Evolutionary conservation across 768 basidiomycete genomes (phyloP).

Genomic region (Phanerodontia chrysosporium): DNA sequence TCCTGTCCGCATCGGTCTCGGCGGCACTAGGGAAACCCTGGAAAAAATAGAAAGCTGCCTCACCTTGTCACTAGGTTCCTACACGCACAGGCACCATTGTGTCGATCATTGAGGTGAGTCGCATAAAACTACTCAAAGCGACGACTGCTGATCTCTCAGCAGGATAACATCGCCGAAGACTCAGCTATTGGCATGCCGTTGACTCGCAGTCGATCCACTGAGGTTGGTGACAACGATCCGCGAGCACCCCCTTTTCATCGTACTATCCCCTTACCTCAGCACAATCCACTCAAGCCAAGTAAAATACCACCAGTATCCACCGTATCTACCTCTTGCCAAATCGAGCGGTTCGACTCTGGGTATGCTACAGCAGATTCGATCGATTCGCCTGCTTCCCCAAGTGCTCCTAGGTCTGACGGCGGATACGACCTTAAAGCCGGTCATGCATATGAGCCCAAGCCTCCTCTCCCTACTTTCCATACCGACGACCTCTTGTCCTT

Average conservation of each 20-base stretch:
- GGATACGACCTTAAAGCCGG: background rate
- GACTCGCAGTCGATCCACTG: no score
- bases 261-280: background rate
- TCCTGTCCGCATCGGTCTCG: background rate
- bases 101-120: no score
- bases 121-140: no score
- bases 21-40: no score
- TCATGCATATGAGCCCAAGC: background rate
- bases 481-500: no score
- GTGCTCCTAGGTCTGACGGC: background rate
- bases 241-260: background rate
- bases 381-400: background rate
- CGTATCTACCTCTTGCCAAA: background rate
- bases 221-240: background rate
- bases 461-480: background rate
- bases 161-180: no score
- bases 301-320: background rate
- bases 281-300: background rate
- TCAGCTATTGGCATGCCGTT: no score
- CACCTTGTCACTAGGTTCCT: no score
- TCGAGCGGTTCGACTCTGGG: background rate
- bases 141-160: background rate
- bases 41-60: no score
- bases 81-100: no score
- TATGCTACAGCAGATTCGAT: background rate